Evolutionary conservation across 176 grass and related monocot species (phyloP).

Genomic region (Themeda triandra): DNA sequence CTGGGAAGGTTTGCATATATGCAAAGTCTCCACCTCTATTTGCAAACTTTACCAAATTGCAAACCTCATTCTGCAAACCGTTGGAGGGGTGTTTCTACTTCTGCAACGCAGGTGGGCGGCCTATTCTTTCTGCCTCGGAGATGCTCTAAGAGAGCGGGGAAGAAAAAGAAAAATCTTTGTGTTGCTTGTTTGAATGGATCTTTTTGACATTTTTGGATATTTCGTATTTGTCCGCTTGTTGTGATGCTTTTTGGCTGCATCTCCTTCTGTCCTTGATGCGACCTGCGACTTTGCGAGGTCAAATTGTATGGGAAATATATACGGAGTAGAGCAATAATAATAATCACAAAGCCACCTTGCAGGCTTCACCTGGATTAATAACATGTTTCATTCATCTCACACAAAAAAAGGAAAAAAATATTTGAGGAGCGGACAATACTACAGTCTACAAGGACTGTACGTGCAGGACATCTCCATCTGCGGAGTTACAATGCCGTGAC

Average conservation of each 20-base stretch:
- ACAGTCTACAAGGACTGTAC: neutral
- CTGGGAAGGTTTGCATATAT: too few species aligned
- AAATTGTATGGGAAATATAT: neutral
- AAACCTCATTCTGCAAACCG: too few species aligned
- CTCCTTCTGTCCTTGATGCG: too few species aligned
- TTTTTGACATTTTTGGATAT: neutral
- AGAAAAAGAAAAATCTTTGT: too few species aligned
- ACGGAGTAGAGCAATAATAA: neutral
- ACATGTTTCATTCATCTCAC: neutral
- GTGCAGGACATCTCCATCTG: neutral
- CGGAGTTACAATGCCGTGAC: neutral
- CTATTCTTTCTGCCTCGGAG: too few species aligned
- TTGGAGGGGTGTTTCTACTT: too few species aligned
- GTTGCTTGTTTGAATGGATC: neutral
- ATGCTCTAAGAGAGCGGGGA: too few species aligned
- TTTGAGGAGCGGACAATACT: too few species aligned
- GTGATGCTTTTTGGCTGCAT: neutral
- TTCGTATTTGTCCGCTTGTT: neutral
- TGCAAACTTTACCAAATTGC: too few species aligned
- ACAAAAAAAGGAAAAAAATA: neutral
- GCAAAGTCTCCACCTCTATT: too few species aligned
- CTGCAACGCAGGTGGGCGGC: too few species aligned
- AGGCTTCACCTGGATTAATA: neutral
- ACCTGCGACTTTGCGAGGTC: neutral
- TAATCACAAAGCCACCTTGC: neutral